Conservation (phyloP, 2,329 filamentous ascomycete species). For the Arthrobotrys pseudoclavata region DNA sequence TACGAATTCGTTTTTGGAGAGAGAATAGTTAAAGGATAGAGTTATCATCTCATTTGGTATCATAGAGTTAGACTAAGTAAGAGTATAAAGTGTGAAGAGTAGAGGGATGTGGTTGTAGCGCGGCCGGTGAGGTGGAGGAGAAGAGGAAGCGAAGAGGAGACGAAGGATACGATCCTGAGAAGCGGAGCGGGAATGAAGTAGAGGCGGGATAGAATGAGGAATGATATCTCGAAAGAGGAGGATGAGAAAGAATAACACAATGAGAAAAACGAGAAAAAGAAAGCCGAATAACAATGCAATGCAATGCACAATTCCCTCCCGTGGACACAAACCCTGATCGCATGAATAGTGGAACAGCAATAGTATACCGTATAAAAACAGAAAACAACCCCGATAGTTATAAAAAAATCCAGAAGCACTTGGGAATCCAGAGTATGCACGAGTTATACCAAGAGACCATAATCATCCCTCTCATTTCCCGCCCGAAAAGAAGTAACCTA, state of each 20-base stretch:
- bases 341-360: slow-evolving; percentile 17
- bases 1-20: neutral
- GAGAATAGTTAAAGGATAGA: neutral
- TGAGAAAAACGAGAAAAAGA: neutral
- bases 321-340: slow-evolving; percentile 20
- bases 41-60: slow-evolving; percentile 37
- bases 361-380: slow-evolving; percentile 2
- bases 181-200: neutral
- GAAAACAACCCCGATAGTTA: neutral
- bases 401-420: neutral
- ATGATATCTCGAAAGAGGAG: neutral
- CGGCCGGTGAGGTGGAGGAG: neutral
- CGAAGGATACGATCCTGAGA: neutral
- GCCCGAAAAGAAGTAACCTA: neutral
- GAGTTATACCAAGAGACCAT: neutral
- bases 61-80: slow-evolving; percentile 7
- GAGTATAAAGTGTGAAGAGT: too few relatives aligned
- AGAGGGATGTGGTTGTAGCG: too few relatives aligned
- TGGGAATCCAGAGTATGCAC: neutral
- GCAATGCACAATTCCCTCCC: slow-evolving; percentile 27
- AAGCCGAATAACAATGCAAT: slow-evolving; percentile 1
- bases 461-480: neutral
- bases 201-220: neutral
- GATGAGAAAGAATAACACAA: slow-evolving; percentile 3
- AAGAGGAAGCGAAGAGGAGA: neutral